Conservation (phyloP, 164 flowering plant genomes). For the Chimonanthus praecox region DNA sequence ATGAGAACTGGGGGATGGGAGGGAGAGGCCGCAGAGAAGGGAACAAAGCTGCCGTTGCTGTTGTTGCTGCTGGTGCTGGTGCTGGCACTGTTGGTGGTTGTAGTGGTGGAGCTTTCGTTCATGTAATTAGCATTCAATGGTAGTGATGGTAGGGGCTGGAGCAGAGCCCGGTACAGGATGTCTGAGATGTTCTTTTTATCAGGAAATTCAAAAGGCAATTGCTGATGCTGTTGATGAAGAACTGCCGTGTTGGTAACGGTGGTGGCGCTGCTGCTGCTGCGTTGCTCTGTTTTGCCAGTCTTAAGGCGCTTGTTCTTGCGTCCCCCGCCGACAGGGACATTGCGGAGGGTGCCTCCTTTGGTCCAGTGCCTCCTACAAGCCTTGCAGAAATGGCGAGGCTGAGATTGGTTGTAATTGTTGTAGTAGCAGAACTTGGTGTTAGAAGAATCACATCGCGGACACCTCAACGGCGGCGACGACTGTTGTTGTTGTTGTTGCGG, state of each 20-base stretch:
- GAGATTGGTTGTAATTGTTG: slow-evolving; percentile 54
- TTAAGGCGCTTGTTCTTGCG: slow-evolving; percentile 65
- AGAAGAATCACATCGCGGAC: too few relatives aligned
- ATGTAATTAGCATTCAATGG: not conserved
- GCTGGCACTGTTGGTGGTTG: not conserved
- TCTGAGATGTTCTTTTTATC: slow-evolving; percentile 29
- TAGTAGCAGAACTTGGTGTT: too few relatives aligned
- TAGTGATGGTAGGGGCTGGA: slow-evolving; percentile 13
- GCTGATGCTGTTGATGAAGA: slow-evolving; percentile 9
- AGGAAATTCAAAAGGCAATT: slow-evolving; percentile 8
- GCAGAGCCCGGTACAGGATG: slow-evolving; percentile 19
- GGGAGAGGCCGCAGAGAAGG: slow-evolving; percentile 12
- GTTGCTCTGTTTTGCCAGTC: slow-evolving; percentile 11
- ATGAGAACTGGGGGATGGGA: slow-evolving; percentile 18
- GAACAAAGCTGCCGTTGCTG: slow-evolving; percentile 11
- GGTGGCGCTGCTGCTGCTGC: slow-evolving; percentile 13
- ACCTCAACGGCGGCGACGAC: too few relatives aligned
- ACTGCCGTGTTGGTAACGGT: slow-evolving; percentile 10
- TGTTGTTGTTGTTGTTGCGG: too few relatives aligned
- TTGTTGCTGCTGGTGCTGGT: slow-evolving; percentile 6
- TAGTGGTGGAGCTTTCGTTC: not conserved
- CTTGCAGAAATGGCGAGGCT: slow-evolving; percentile 83
- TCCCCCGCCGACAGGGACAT: slow-evolving; percentile 62
- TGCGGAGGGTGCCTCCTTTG: too few relatives aligned
- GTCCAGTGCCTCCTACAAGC: slow-evolving; percentile 42